Conservation (phyloP, 2,329 filamentous ascomycete genomes). For the Arthroderma uncinatum region DNA sequence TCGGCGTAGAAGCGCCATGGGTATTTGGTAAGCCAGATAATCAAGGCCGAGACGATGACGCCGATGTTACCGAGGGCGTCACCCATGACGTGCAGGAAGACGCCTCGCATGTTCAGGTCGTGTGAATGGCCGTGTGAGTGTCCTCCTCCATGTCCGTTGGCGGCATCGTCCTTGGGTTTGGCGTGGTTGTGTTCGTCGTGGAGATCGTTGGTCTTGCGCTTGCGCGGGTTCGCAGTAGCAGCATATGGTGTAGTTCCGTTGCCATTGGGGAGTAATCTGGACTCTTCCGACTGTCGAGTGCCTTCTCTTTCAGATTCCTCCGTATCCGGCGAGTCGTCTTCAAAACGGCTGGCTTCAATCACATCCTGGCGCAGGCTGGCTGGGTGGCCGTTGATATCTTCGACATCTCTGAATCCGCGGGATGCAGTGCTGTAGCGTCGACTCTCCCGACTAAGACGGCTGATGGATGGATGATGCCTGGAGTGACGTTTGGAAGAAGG, state of each 20-base stretch:
- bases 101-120: slow-evolving; percentile 87
- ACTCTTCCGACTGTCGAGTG: slow-evolving; percentile 37
- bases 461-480: not conserved
- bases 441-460: slow-evolving; percentile 9
- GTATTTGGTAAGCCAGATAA: slow-evolving; percentile 85
- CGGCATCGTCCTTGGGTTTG: slow-evolving; percentile 53
- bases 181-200: slow-evolving; percentile 69
- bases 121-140: slow-evolving; percentile 18
- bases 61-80: slow-evolving; percentile 40
- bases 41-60: slow-evolving; percentile 53
- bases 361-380: slow-evolving; percentile 87
- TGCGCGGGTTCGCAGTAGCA: slow-evolving; percentile 24
- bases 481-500: not conserved
- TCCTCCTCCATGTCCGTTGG: slow-evolving; percentile 37
- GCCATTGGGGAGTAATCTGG: slow-evolving; percentile 32
- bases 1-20: slow-evolving; percentile 78
- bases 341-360: slow-evolving; percentile 64
- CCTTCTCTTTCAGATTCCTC: slow-evolving; percentile 37
- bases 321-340: slow-evolving; percentile 43
- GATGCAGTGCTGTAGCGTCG: slow-evolving; percentile 40
- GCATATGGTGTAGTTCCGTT: slow-evolving; percentile 25
- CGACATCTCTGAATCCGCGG: slow-evolving; percentile 47
- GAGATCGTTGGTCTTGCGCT: slow-evolving; percentile 25
- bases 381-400: slow-evolving; percentile 71
- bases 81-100: slow-evolving; percentile 52